phyloP scores from a whole-genome alignment of 2,329 filamentous ascomycete genomes.

The Metarhizium album region DNA sequence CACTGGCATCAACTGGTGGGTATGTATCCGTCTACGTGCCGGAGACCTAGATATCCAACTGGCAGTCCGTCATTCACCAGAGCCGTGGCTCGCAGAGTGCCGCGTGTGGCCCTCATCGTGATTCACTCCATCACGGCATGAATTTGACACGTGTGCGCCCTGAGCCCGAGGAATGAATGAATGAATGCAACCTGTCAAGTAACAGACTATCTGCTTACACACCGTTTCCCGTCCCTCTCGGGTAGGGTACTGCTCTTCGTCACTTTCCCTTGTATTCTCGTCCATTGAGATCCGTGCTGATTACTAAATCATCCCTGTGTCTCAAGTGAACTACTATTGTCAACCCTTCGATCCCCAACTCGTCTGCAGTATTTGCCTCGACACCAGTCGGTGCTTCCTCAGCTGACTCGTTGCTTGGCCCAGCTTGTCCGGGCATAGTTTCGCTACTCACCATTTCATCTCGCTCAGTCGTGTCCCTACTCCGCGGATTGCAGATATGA shows the following conservation, averaged over 20 bases:
- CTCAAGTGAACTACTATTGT: conserved; percentile 41
- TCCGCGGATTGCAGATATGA: conserved; percentile 32
- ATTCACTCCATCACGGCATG: too few species aligned
- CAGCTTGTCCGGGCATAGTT: conserved; percentile 22
- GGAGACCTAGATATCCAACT: too few species aligned
- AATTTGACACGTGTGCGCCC: not conserved
- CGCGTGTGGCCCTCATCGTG: too few species aligned
- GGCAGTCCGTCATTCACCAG: too few species aligned
- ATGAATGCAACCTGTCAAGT: not conserved
- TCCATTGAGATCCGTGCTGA: conserved; percentile 29
- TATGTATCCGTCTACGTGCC: too few species aligned
- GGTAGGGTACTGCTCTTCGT: not conserved
- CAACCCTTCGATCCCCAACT: conserved; percentile 35
- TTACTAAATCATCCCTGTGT: conserved; percentile 38
- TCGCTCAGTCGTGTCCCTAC: conserved; percentile 29
- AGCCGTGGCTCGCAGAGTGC: too few species aligned
- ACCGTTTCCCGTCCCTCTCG: not conserved
- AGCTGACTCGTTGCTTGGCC: conserved; percentile 7
- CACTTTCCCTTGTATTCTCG: not conserved
- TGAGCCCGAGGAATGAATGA: not conserved
- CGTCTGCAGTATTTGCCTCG: conserved; percentile 12
- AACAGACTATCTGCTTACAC: too few species aligned
- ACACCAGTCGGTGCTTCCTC: conserved; percentile 1
- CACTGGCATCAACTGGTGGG: too few species aligned
- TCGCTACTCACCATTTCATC: conserved; percentile 31